phyloP scores from a whole-genome alignment of 179 eudicot genomes.

The Gypsophila paniculata region DNA sequence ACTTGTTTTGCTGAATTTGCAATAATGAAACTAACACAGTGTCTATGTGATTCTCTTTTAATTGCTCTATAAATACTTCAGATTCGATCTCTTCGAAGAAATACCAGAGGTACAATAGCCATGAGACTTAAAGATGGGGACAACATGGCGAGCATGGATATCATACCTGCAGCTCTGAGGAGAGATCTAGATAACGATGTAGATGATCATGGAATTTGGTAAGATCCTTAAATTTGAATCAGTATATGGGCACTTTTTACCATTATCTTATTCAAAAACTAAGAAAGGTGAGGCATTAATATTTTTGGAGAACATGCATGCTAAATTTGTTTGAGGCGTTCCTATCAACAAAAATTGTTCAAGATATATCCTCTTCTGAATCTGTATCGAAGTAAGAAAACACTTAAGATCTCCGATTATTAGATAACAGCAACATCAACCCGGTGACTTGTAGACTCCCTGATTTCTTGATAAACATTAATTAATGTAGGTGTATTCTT shows the following conservation, averaged over 20 bases:
- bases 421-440: too few species aligned
- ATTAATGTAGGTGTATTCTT: background rate
- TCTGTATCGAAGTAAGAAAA: background rate
- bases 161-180: slow-evolving; percentile 64
- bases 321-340: background rate
- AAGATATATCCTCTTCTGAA: background rate
- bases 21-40: slow-evolving; percentile 10
- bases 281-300: background rate
- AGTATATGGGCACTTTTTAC: background rate
- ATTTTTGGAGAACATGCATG: background rate
- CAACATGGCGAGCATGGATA: slow-evolving; percentile 83
- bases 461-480: slow-evolving; percentile 12
- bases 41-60: background rate
- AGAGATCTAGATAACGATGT: slow-evolving; percentile 41
- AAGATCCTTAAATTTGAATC: slow-evolving; percentile 23
- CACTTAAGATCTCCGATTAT: background rate
- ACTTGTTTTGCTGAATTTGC: slow-evolving; percentile 10
- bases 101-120: slow-evolving; percentile 80
- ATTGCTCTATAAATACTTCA: slow-evolving; percentile 23
- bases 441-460: background rate
- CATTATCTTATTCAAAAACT: background rate
- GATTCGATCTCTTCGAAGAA: slow-evolving; percentile 85
- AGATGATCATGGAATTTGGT: slow-evolving; percentile 52
- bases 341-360: too few species aligned
- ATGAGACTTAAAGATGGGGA: slow-evolving; percentile 81